Percentiles rank a stretch among this genome's conserved stretches.
phyloP scores from a whole-genome alignment of 192 early-diverging fungal genomes.

The Allomyces arbusculus region DNA sequence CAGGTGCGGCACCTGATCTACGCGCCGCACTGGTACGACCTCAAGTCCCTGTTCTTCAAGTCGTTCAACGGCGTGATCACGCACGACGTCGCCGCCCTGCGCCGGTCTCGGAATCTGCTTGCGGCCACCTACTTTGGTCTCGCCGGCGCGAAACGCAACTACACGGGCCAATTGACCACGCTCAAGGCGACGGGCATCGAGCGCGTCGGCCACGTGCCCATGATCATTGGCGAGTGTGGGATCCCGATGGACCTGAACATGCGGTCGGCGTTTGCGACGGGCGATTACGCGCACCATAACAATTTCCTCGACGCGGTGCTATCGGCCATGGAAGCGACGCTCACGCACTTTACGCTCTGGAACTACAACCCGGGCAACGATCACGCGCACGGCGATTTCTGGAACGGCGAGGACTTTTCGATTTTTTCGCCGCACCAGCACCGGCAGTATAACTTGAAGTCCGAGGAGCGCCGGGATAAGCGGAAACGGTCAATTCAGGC shows the following conservation, averaged over 20 bases:
- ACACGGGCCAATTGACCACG: slow-evolving; percentile 46
- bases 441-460: slow-evolving; percentile 1
- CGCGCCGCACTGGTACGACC: slow-evolving; percentile 76
- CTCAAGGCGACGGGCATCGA: slow-evolving; percentile 32
- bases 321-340: slow-evolving; percentile 43
- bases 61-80: slow-evolving; percentile 50
- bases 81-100: slow-evolving; percentile 58
- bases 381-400: slow-evolving; percentile 58
- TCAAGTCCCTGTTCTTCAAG: slow-evolving; percentile 52
- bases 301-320: slow-evolving; percentile 61
- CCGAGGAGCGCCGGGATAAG: not conserved
- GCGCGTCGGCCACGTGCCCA: slow-evolving; percentile 40
- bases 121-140: slow-evolving; percentile 58
- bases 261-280: slow-evolving; percentile 40
- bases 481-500: slow-evolving; percentile 1
- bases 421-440: slow-evolving; percentile 29
- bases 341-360: slow-evolving; percentile 69
- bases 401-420: slow-evolving; percentile 73
- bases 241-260: slow-evolving; percentile 77
- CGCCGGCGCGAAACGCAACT: slow-evolving; percentile 52
- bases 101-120: slow-evolving; percentile 45
- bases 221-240: slow-evolving; percentile 58
- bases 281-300: slow-evolving; percentile 49
- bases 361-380: slow-evolving; percentile 70
- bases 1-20: slow-evolving; percentile 42